phyloP scores from a whole-genome alignment of 2,329 filamentous ascomycete species.

The Trichophyton equinum region DNA sequence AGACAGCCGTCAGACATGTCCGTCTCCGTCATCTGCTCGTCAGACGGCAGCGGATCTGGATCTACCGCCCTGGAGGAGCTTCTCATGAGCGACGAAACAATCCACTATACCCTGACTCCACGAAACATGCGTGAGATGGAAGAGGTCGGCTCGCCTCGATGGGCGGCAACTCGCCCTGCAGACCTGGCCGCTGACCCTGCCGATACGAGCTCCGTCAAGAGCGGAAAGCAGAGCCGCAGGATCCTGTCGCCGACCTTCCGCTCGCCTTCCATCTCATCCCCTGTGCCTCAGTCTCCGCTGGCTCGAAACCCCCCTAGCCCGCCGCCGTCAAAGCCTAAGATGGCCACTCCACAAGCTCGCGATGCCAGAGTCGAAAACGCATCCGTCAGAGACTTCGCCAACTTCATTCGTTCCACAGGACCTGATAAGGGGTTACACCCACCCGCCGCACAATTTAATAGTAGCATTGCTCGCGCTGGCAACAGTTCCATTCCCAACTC shows the following conservation, averaged over 20 bases:
- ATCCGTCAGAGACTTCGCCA: constrained; percentile 69
- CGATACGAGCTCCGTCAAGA: constrained; percentile 6
- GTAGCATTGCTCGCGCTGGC: neutral
- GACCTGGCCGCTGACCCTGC: constrained; percentile 24
- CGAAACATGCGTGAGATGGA: constrained; percentile 66
- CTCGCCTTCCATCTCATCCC: neutral
- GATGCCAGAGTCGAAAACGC: constrained; percentile 61
- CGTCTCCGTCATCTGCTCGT: neutral
- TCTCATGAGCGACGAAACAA: constrained; percentile 69
- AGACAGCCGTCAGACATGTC: constrained; percentile 16
- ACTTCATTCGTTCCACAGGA: constrained; percentile 79
- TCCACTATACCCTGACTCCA: constrained; percentile 70
- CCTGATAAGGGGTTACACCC: constrained; percentile 31
- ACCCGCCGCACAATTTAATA: neutral
- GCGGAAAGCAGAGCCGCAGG: neutral
- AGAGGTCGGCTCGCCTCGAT: constrained; percentile 25
- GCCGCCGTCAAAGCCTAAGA: constrained; percentile 4
- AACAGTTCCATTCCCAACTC: neutral
- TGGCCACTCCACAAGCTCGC: constrained; percentile 40
- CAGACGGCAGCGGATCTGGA: constrained; percentile 32
- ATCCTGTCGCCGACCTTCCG: neutral
- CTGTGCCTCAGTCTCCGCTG: neutral
- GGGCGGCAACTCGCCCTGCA: constrained; percentile 22
- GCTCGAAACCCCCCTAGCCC: neutral
- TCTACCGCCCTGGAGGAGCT: constrained; percentile 63